phyloP scores from a whole-genome alignment of 2,329 filamentous ascomycete genomes.

The Claviceps africana region DNA sequence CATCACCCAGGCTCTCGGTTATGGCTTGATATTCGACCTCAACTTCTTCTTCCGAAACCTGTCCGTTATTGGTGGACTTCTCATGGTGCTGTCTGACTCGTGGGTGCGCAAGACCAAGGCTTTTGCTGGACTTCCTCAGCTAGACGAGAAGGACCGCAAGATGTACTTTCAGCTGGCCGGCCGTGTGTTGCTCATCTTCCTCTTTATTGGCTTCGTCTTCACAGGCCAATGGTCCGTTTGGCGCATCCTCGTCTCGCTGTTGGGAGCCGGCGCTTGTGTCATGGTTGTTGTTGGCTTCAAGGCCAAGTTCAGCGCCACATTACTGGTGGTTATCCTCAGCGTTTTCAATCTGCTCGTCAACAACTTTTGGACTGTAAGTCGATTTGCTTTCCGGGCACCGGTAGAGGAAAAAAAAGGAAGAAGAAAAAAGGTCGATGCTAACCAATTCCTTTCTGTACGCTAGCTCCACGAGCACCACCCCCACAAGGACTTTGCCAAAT shows the following conservation, averaged over 20 bases:
- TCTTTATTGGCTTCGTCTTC: slow-evolving; percentile 94
- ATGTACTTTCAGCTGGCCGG: slow-evolving; percentile 99
- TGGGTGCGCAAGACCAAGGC: slow-evolving; percentile 97
- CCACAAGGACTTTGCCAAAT: slow-evolving; percentile 99
- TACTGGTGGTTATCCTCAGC: slow-evolving; percentile 88
- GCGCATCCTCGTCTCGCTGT: slow-evolving; percentile 67
- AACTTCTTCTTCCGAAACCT: slow-evolving; percentile 99
- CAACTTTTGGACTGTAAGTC: slow-evolving; percentile 97
- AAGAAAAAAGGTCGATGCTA: background rate
- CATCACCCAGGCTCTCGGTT: slow-evolving; percentile 83
- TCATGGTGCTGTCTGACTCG: slow-evolving; percentile 96
- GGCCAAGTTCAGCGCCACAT: slow-evolving; percentile 95
- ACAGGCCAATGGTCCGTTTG: slow-evolving; percentile 85
- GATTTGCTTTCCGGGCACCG: background rate
- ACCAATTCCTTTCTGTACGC: background rate
- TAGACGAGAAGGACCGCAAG: slow-evolving; percentile 99
- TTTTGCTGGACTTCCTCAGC: slow-evolving; percentile 80
- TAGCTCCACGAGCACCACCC: slow-evolving; percentile 95
- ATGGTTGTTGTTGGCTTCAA: slow-evolving; percentile 99
- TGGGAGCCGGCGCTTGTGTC: slow-evolving; percentile 82
- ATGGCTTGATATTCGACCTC: slow-evolving; percentile 94
- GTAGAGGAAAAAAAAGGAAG: background rate
- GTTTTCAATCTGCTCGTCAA: slow-evolving; percentile 95
- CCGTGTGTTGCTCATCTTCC: slow-evolving; percentile 88
- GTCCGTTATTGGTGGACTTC: slow-evolving; percentile 87